Conservation (phyloP, 176 grass and related monocot species). For the Ampelocalamus luodianensis region DNA sequence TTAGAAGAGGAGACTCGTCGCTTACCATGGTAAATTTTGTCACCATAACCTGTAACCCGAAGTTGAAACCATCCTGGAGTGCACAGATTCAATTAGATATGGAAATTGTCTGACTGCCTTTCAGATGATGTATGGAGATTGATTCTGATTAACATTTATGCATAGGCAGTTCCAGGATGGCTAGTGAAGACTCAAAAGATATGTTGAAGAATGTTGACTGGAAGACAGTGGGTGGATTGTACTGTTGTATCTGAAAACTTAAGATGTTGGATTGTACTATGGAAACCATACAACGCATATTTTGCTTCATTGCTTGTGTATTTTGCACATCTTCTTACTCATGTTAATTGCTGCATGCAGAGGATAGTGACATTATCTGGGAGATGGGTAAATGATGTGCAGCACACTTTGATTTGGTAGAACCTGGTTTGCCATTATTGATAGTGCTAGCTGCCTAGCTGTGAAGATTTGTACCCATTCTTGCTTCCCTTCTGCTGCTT, state of each 20-base stretch:
- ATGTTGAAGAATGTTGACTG: slow-evolving; percentile 71
- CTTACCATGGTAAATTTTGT: slow-evolving; percentile 80
- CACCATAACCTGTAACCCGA: not conserved
- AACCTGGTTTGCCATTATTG: not conserved
- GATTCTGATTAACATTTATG: too few relatives aligned
- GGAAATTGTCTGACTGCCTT: too few relatives aligned
- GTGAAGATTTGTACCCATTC: slow-evolving; percentile 1
- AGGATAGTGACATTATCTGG: slow-evolving; percentile 79
- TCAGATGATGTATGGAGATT: too few relatives aligned
- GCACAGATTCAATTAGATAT: not conserved
- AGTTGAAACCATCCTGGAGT: not conserved
- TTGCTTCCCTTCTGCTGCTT: not conserved
- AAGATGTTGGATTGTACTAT: not conserved
- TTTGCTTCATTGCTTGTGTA: slow-evolving; percentile 20
- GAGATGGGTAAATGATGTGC: slow-evolving; percentile 65
- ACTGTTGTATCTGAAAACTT: not conserved
- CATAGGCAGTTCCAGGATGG: too few relatives aligned
- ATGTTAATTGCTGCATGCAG: slow-evolving; percentile 56
- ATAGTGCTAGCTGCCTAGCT: not conserved
- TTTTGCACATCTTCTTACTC: slow-evolving; percentile 48
- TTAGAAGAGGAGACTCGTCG: slow-evolving; percentile 92
- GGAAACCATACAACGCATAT: not conserved
- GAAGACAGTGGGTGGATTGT: slow-evolving; percentile 61
- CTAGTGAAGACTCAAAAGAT: too few relatives aligned
- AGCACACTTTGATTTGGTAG: not conserved